Evolutionary conservation across 805 yeast species (phyloP), one percentile per base, ranked within the genome.

Genomic region (Ogataea pilisensis): DNA sequence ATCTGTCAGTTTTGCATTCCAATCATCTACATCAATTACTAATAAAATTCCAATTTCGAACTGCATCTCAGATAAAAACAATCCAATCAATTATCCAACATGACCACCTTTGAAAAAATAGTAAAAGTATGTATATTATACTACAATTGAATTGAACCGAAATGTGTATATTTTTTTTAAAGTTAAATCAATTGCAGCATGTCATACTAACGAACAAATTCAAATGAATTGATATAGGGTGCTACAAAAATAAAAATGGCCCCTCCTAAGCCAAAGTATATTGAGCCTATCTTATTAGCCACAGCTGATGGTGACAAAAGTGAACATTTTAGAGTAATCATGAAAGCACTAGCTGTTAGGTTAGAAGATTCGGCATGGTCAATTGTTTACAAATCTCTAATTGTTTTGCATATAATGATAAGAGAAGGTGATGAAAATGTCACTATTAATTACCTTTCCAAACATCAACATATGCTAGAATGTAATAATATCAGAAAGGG

Each of bases 191-290:
- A n/a, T n/a, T n/a, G n/a, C n/a, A n/a, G n/a, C n/a, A n/a, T n/a
- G n/a, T n/a, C n/a, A n/a, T n/a, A n/a, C n/a, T n/a, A n/a, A n/a
- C n/a, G n/a, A n/a, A n/a, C n/a, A n/a, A n/a, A n/a, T n/a, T n/a
- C n/a, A n/a, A n/a, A n/a, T n/a, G n/a, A n/a, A n/a, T 11, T 4
- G 36, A 17, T 17, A 14, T 32, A 72, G 72, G 82, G 87, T 35
- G 88, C 87, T 38, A 81, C 88, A 13, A 81, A 81, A 61, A 72
- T 80, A 26, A 81, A 81, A 52, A 76, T 87, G 66, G 98, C 98
- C 9, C 96, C 98, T n/a, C 99, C 99, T 6, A 93, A 93, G 65
- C 84, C 95, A 29, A 93, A 93, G 62, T 93, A 93, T 60, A 80
- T 93, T 39, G 98, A 91, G 66, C 98, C 98, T 1, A 87, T 93